Evolutionary conservation across 129 eudicot species (phyloP), one percentile per base, ranked within the genome.

Genomic region (Pulicaria dysenterica): DNA sequence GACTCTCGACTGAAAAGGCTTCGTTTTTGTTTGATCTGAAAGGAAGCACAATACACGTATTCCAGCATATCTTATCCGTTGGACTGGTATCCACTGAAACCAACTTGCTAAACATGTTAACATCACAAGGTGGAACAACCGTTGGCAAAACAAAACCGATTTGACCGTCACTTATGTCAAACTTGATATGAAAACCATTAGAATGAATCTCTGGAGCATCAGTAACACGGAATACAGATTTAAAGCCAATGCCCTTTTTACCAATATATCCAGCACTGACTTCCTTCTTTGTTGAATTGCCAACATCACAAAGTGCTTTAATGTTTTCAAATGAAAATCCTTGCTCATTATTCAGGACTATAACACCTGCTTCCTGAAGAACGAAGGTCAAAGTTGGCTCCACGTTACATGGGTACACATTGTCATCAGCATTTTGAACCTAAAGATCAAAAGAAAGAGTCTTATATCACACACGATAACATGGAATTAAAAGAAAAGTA

Each of bases 381-480:
- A 94, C 86, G 72, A 94, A 94, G 36, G 83, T 82, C 24, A 94
- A 56, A 85, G 95, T 90, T 17, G 98, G 98, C 72, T 90, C 96
- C 76, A 85, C 93, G 14, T 78, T 62, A 58, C 78, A 64, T 0
- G 87, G 88, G 71, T 94, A 94, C 72, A 74, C 76, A 84, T 94
- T 94, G 71, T 94, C 98, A 88, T 94, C 98, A 51, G 98, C 98
- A 86, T 94, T 94, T 72, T 94, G 98, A 63, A 94, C 89, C 97
- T 92, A 75, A 17, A 37, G 40, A 74, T 41, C 67, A 48, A 47
- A 42, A 2, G 39, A 14, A 34, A 72, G 17, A 24, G 59, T 58
- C 38, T 59, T 61, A 14, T 37, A 70, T 49, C 41, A 15, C 56
- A 60, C 12, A 68, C 50, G 42, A 41, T 58, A 54, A 62, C 66